A percentile compares a stretch with the other conserved stretches of the same genome.
These are phyloP conservation scores for Teunomyces panamensis DNA, from an alignment of 805 yeast species.

Conservation along the genomic window DNA sequence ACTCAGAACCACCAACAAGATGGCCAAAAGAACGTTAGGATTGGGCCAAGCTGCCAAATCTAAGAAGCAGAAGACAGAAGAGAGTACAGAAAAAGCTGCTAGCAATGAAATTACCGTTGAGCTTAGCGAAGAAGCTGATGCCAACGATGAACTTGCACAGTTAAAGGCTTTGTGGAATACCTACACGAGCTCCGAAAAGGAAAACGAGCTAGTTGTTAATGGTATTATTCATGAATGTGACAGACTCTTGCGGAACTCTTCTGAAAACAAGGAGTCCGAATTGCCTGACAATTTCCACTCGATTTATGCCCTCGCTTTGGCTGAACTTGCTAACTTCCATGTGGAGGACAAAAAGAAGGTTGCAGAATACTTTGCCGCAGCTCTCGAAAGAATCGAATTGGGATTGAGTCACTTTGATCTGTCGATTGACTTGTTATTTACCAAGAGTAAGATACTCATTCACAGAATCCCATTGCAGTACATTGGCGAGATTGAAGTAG, in stretches of 20 bases:
- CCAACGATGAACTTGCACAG: slow-evolving; percentile 78
- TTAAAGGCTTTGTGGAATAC: slow-evolving; percentile 70
- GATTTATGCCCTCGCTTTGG: slow-evolving; percentile 69
- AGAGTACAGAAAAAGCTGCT: slow-evolving; percentile 13
- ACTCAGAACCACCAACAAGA: background rate
- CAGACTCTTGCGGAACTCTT: slow-evolving; percentile 54
- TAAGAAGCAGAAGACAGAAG: slow-evolving; percentile 23
- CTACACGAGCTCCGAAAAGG: slow-evolving; percentile 53
- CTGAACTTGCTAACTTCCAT: slow-evolving; percentile 60
- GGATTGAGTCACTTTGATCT: slow-evolving; percentile 55
- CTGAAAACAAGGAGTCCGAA: slow-evolving; percentile 8
- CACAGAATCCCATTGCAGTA: slow-evolving; percentile 59
- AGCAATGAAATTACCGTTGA: slow-evolving; percentile 50
- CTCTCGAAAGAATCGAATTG: slow-evolving; percentile 62
- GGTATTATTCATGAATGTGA: slow-evolving; percentile 95
- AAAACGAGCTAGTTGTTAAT: slow-evolving; percentile 63
- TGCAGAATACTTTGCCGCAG: slow-evolving; percentile 61
- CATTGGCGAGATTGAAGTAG: slow-evolving; percentile 48
- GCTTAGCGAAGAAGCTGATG: slow-evolving; percentile 64
- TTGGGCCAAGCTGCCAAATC: slow-evolving; percentile 30
- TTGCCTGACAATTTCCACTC: slow-evolving; percentile 58
- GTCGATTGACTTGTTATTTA: slow-evolving; percentile 46
- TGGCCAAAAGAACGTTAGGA: slow-evolving; percentile 37
- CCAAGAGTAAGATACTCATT: slow-evolving; percentile 53
- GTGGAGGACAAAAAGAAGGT: slow-evolving; percentile 44